A percentile compares a stretch with the other conserved stretches of the same genome.
These are phyloP conservation scores for Brasenia schreberi DNA, from an alignment of 164 flowering plant genomes.

Conservation along the genomic window DNA sequence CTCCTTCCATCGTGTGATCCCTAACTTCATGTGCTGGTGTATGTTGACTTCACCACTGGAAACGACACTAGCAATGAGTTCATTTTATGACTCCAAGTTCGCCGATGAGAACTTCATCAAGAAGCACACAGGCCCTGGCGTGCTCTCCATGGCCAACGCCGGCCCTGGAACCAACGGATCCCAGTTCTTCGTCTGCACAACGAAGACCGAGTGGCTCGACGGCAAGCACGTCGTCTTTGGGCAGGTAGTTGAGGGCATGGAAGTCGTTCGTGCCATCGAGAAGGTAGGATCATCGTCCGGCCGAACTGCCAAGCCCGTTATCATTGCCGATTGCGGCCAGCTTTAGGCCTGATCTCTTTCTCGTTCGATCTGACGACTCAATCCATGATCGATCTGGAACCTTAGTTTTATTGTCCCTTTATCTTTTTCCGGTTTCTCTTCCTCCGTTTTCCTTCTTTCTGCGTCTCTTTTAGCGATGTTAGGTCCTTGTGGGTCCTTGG, in stretches of 20 bases:
- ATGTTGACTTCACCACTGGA: slow-evolving; percentile 35
- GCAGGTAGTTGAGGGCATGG: slow-evolving; percentile 27
- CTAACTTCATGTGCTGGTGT: slow-evolving; percentile 34
- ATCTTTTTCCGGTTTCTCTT: neutral
- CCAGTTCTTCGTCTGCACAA: slow-evolving; percentile 38
- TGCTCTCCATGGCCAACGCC: slow-evolving; percentile 41
- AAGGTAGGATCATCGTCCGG: slow-evolving; percentile 27
- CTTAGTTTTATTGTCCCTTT: neutral
- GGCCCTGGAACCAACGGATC: slow-evolving; percentile 32
- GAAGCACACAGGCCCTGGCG: slow-evolving; percentile 41
- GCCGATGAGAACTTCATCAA: slow-evolving; percentile 35
- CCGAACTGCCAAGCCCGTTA: slow-evolving; percentile 15
- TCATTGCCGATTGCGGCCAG: slow-evolving; percentile 32
- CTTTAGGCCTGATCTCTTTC: slow-evolving; percentile 4
- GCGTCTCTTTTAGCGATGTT: too few species aligned
- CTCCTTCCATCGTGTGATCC: slow-evolving; percentile 26
- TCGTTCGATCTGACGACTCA: neutral
- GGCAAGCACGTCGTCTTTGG: slow-evolving; percentile 42
- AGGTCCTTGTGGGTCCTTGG: too few species aligned
- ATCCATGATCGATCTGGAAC: neutral
- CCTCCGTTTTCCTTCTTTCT: too few species aligned
- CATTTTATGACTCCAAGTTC: slow-evolving; percentile 32
- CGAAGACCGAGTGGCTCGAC: slow-evolving; percentile 27
- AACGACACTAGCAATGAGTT: slow-evolving; percentile 34
- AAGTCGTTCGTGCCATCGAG: slow-evolving; percentile 30